These are phyloP conservation scores for Glebionis coronaria DNA, from an alignment of 129 eudicot genomes.

Conservation along the genomic window DNA sequence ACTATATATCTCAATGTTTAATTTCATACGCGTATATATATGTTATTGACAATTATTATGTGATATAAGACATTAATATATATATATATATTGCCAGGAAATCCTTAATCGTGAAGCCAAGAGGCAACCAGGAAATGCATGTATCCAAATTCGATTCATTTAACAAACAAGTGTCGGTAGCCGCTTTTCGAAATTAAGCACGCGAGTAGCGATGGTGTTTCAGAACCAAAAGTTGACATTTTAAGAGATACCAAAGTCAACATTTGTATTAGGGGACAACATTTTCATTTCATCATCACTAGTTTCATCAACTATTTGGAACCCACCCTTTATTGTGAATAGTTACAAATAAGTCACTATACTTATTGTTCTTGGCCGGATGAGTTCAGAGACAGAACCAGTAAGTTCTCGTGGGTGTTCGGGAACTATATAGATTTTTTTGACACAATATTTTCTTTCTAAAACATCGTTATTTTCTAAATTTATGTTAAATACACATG, in stretches of 20 bases:
- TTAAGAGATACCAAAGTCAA: slow-evolving; percentile 21
- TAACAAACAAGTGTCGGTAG: slow-evolving; percentile 23
- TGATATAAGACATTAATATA: neutral
- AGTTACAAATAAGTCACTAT: slow-evolving; percentile 3
- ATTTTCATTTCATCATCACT: neutral
- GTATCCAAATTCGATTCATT: slow-evolving; percentile 22
- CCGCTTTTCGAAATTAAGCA: slow-evolving; percentile 23
- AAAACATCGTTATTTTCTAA: too few species aligned
- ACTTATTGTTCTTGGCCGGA: neutral
- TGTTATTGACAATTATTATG: neutral
- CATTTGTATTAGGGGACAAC: slow-evolving; percentile 9
- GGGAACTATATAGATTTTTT: too few species aligned
- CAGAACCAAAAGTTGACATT: slow-evolving; percentile 28
- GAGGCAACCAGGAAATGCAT: slow-evolving; percentile 7
- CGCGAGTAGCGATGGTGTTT: slow-evolving; percentile 23
- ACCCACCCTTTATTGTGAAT: neutral
- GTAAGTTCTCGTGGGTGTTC: too few species aligned
- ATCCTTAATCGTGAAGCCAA: slow-evolving; percentile 20
- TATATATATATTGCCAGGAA: neutral
- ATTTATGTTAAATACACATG: too few species aligned
- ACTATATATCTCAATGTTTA: too few species aligned
- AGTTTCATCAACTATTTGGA: slow-evolving; percentile 7
- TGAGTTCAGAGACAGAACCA: too few species aligned
- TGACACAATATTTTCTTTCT: too few species aligned
- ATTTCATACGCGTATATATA: too few species aligned